Evolutionary conservation across 2,329 filamentous ascomycete species (phyloP).

Genomic region (Xylogone sp.): DNA sequence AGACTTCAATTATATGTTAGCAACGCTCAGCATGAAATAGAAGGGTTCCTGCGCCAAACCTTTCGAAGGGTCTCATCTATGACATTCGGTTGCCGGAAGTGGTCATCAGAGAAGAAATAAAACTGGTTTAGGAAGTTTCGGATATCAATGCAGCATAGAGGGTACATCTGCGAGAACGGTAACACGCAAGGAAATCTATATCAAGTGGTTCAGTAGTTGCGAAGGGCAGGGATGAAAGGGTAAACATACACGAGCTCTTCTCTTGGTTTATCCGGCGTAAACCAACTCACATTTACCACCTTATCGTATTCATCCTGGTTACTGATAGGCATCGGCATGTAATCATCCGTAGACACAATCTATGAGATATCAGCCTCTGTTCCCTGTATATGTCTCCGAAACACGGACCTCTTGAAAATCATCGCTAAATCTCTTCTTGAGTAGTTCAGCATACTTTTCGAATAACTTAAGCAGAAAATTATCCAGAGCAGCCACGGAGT

Average conservation of each 20-base stretch:
- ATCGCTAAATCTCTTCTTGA: slow-evolving; percentile 88
- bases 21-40: background rate
- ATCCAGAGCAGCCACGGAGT: slow-evolving; percentile 78
- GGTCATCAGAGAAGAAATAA: slow-evolving; percentile 94
- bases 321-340: slow-evolving; percentile 99
- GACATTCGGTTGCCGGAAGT: slow-evolving; percentile 84
- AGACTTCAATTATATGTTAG: slow-evolving; percentile 46
- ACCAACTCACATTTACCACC: slow-evolving; percentile 95
- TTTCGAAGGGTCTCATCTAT: slow-evolving; percentile 89
- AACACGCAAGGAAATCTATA: slow-evolving; percentile 86
- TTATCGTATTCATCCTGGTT: slow-evolving; percentile 90
- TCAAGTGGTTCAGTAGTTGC: slow-evolving; percentile 1
- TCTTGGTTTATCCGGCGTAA: slow-evolving; percentile 73
- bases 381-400: background rate
- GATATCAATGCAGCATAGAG: slow-evolving; percentile 96
- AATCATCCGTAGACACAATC: slow-evolving; percentile 89
- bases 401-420: slow-evolving; percentile 80
- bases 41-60: slow-evolving; percentile 36
- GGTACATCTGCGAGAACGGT: slow-evolving; percentile 98
- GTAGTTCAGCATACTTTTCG: slow-evolving; percentile 85
- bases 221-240: slow-evolving; percentile 7
- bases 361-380: slow-evolving; percentile 24
- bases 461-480: slow-evolving; percentile 85
- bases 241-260: slow-evolving; percentile 68
- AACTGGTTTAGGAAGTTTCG: slow-evolving; percentile 97